phyloP scores from a whole-genome alignment of 345 rosid genomes.

The Angophora floribunda region DNA sequence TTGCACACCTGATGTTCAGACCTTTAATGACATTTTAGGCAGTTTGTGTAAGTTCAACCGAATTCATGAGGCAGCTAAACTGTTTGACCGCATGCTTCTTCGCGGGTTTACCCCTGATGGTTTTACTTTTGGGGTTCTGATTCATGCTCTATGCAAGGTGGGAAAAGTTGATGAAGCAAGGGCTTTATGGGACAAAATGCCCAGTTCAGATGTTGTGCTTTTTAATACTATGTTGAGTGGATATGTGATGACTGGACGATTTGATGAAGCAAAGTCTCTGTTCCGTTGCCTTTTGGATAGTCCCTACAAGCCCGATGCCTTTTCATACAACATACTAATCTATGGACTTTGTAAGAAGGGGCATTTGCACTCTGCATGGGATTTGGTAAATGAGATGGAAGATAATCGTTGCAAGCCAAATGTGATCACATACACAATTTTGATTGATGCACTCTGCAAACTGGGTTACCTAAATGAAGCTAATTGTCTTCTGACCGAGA shows the following conservation, averaged over 20 bases:
- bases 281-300: constrained; percentile 18
- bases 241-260: constrained; percentile 38
- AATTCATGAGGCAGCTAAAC: constrained; percentile 56
- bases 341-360: constrained; percentile 69
- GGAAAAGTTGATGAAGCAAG: constrained; percentile 70
- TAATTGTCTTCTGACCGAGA: constrained; percentile 25
- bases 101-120: constrained; percentile 66
- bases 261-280: constrained; percentile 59
- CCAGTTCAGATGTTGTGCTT: constrained; percentile 33
- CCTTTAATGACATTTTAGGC: constrained; percentile 68
- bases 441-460: constrained; percentile 66
- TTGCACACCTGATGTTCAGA: constrained; percentile 66
- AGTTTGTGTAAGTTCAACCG: constrained; percentile 58
- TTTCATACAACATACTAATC: constrained; percentile 57
- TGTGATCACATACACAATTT: constrained; percentile 44
- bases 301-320: constrained; percentile 40
- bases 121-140: constrained; percentile 51
- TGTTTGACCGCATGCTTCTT: constrained; percentile 70
- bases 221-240: constrained; percentile 72
- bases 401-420: constrained; percentile 54
- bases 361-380: constrained; percentile 46
- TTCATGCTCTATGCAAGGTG: constrained; percentile 54
- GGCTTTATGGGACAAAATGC: constrained; percentile 38
- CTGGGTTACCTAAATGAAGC: constrained; percentile 49
- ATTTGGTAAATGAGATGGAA: constrained; percentile 41